Evolutionary conservation across 495 filamentous ascomycete genomes (phyloP), one percentile per base, ranked within the genome.

Genomic region (Xylaria palmicola): DNA sequence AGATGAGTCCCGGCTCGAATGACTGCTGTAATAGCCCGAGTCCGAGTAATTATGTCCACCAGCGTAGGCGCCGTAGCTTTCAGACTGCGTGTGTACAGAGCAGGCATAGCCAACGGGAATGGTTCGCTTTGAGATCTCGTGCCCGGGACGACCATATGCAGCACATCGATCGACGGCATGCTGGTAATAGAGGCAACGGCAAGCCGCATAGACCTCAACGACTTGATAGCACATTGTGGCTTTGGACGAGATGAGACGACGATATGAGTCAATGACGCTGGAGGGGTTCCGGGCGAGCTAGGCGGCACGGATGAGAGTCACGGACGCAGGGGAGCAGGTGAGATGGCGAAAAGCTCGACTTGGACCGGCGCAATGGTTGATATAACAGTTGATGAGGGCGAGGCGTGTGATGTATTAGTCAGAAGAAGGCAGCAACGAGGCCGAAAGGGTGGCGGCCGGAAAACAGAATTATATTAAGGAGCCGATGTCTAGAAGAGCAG

Each of bases 61-160:
- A 19, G 62, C 41, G 54, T 65, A 65, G 3, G 66, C 41, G 32
- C 70, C 66, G 7, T 63, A 54, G 50, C 59, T 62, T 26, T 67
- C 64, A 8, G 74, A 58, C 20, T 65, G 64, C 8, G 88, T 82
- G 68, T 96, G 91, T 29, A 67, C 73, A 1, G 78, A 67, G 75
- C 91, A 96, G 26, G 85, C 83, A 68, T 93, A 93, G 44, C 91
- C 91, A 29, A 95, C 91, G 5, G 91, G 76, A 32, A 96, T 84
- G 7, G 83, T 85, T 66, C 86, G 88, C 70, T 91, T 89, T 60
- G 91, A 84, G 59, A 92, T 75, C 7, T 65, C 53, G 67, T 96
- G 91, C 34, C 89, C 88, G 54, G 83, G 81, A 56, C 88, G 89
- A 47, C 87, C 86, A 66, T 87, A 88, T 26, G 85, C 80, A 24